Base-by-base conservation (phyloP, 2,329 filamentous ascomycete genomes). In the Cercospora berteroae region DNA sequence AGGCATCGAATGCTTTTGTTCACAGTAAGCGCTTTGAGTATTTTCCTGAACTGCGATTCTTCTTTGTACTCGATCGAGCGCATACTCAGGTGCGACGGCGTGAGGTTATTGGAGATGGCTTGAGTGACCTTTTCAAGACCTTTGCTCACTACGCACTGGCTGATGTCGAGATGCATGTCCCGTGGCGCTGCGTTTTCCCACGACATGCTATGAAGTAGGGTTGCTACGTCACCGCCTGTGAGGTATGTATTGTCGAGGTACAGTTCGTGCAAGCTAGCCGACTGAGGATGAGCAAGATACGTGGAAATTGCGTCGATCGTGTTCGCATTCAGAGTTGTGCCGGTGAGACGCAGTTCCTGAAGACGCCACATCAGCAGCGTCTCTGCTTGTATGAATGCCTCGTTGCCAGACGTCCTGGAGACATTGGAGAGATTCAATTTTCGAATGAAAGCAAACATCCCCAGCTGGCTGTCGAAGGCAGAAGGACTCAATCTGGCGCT, bases 41-140 rank as follows among this genome's bases (percentile, higher is more conserved):
- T 80, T 65, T 87, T 83, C 39, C 87, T 84, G 70, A 91, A 91
- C 66, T 88, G 83, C 10, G 84, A 80, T 73, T 90, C 88, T 67
- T 87, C 85, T 65, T 88, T 85, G 74, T 89, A 92, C 74, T 91
- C 89, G 39, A 91, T 85, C 79, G 90, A 87, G 39, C 87, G 83
- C 79, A 92, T 87, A 4, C 87, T 89, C 29, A 92, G 77, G 70
- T 87, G 86, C 2, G 87, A 83, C 1, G 89, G 89, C 0, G 88
- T 86, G 55, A 84, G 79, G 31, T 83, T 82, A 59, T 78, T 78
- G 23, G 81, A 77, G 58, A 88, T 85, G 2, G 85, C 84, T 60
- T 81, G 81, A 8, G 84, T 82, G 50, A 88, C 80, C 48, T 83
- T 80, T 60, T 82, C 80, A 36, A 87, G 79, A 44, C 84, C 81